Conservation (phyloP, 345 rosid species). For the Erodium maritimum region DNA sequence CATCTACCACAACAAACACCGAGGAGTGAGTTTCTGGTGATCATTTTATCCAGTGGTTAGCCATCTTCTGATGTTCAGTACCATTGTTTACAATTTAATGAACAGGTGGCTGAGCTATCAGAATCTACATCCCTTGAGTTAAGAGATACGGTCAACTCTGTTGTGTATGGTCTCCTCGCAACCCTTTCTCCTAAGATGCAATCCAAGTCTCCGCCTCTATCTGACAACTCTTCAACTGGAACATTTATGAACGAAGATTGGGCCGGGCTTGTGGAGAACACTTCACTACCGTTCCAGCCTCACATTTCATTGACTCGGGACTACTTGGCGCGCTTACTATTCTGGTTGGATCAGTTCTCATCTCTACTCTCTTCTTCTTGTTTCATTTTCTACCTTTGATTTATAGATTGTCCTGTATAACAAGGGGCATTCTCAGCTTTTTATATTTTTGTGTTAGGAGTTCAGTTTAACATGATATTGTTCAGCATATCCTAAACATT, state of each 20-base stretch:
- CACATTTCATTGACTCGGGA: constrained; percentile 67
- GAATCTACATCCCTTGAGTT: constrained; percentile 73
- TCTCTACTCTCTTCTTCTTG: background rate
- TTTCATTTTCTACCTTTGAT: no score
- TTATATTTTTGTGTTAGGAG: no score
- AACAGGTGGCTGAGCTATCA: constrained; percentile 87
- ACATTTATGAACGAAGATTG: constrained; percentile 46
- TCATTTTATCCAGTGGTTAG: background rate
- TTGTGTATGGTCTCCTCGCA: constrained; percentile 88
- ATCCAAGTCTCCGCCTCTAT: constrained; percentile 48
- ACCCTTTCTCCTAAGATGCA: constrained; percentile 88
- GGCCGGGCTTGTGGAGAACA: constrained; percentile 70
- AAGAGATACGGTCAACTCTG: constrained; percentile 65
- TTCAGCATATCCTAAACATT: background rate
- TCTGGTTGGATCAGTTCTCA: constrained; percentile 50
- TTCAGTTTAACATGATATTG: no score
- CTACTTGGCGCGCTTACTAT: constrained; percentile 87
- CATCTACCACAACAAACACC: no score
- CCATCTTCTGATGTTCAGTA: background rate
- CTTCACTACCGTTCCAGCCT: constrained; percentile 81
- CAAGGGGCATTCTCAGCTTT: no score
- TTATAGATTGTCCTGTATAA: no score
- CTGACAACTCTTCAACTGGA: constrained; percentile 40
- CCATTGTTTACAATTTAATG: constrained; percentile 1
- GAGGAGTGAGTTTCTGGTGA: background rate